Base-by-base conservation (phyloP, 805 yeast species). In the Candida germanica region DNA sequence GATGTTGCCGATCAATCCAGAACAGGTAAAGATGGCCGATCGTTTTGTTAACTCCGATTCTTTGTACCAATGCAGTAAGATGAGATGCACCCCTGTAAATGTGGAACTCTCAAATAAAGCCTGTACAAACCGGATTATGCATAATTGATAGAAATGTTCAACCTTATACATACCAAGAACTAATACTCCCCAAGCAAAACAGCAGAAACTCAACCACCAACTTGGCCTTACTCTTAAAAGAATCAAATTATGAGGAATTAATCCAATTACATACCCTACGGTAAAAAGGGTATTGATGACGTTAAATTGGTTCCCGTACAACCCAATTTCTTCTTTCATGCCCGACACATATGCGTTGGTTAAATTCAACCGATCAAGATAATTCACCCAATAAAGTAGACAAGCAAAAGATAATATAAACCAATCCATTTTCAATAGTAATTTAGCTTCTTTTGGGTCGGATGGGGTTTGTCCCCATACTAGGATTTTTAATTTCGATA, bases 101-200 rank as follows among this genome's bases (percentile, higher is more conserved):
- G 83, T 75, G 29, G 77, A 69, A 28, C 79, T 66, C 52, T 80
- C 86, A 48, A 78, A 77, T 7, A 75, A 48, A 4, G 80, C 87
- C 43, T 74, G 76, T 47, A 80, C 73, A 47, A 80, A 79, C 35
- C 86, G 60, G 14, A 80, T 62, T 1, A 61, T 81, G 54, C 77
- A 73, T 26, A 79, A 61, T 40, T 75, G 81, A 33, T 57, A 53
- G 38, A 66, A 73, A 21, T 61, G 62, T 2, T 68, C 54, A 5
- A 71, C 77, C 39, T 62, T 69, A 42, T 69, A 75, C 55, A 75
- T 58, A 0, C 75, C 73, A 42, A 79, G 56, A 1, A 81, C 76
- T 23, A 77, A 47, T 22, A 73, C 15, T 31, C 78, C 82, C 85
- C 87, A 78, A 6, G 71, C 57, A 31, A 75, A 54, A 20, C 75